Evolutionary conservation across 2,329 filamentous ascomycete species (phyloP).

Genomic region (Tolypocladium nubicola): DNA sequence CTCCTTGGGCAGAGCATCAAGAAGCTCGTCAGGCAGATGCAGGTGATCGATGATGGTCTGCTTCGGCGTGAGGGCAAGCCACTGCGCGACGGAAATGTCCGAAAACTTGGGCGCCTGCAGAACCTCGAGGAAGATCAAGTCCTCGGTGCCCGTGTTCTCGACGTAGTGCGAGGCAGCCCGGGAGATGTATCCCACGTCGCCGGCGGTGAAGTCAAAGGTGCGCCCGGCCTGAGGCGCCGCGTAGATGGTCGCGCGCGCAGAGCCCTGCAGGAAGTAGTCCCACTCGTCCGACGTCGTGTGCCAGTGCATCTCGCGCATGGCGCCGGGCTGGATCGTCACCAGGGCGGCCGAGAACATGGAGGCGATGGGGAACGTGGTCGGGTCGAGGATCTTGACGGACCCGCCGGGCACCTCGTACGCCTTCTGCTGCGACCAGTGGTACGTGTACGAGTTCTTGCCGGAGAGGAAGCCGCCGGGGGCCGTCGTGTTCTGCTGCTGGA

Average conservation of each 20-base stretch:
- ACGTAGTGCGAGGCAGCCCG: constrained; percentile 42
- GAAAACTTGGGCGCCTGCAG: constrained; percentile 40
- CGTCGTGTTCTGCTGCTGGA: constrained; percentile 35
- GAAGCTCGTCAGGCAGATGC: constrained; percentile 23
- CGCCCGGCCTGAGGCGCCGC: constrained; percentile 35
- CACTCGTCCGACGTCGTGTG: constrained; percentile 50
- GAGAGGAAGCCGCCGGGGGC: constrained; percentile 31
- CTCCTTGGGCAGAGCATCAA: constrained; percentile 26
- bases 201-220: constrained; percentile 49
- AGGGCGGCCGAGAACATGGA: constrained; percentile 43
- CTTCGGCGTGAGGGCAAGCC: constrained; percentile 45
- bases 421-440: constrained; percentile 40
- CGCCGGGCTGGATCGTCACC: constrained; percentile 49
- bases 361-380: constrained; percentile 45
- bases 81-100: constrained; percentile 46
- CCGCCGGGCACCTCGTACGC: constrained; percentile 43
- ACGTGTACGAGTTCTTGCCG: constrained; percentile 30
- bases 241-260: constrained; percentile 46
- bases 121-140: constrained; percentile 50
- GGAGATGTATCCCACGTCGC: constrained; percentile 50
- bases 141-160: constrained; percentile 48
- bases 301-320: constrained; percentile 56
- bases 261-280: constrained; percentile 47
- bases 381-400: constrained; percentile 48
- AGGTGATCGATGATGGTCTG: constrained; percentile 50